Percentiles rank a stretch among this genome's conserved stretches.
These are phyloP conservation scores for Penicillium simplicissimum DNA, from an alignment of 495 filamentous ascomycete genomes.

Conservation along the genomic window DNA sequence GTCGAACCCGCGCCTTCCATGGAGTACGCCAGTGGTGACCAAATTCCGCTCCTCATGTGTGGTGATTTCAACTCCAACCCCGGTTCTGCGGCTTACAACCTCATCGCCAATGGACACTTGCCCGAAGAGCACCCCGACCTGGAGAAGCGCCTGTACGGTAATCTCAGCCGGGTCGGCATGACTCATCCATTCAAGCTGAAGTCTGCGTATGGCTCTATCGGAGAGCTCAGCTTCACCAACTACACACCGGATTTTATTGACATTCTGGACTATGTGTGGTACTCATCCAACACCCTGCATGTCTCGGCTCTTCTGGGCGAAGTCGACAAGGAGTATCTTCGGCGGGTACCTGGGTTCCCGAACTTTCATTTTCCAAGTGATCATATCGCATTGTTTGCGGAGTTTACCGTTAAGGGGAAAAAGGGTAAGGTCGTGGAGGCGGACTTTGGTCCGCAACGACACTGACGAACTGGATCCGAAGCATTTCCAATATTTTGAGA, in stretches of 20 bases:
- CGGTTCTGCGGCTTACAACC: slow-evolving; percentile 83
- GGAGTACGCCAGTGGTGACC: slow-evolving; percentile 78
- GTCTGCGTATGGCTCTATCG: slow-evolving; percentile 75
- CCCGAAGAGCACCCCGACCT: slow-evolving; percentile 75
- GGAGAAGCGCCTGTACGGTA: slow-evolving; percentile 73
- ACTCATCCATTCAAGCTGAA: slow-evolving; percentile 91
- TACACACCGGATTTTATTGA: slow-evolving; percentile 89
- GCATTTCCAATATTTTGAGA: slow-evolving; percentile 45
- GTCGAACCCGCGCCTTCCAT: slow-evolving; percentile 63
- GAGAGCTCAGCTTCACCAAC: slow-evolving; percentile 92
- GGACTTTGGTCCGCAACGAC: slow-evolving; percentile 61
- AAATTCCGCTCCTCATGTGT: slow-evolving; percentile 89
- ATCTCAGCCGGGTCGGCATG: slow-evolving; percentile 88
- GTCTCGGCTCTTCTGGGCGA: slow-evolving; percentile 85
- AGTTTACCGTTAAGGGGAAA: slow-evolving; percentile 90
- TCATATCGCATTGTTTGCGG: slow-evolving; percentile 87
- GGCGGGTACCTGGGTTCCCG: slow-evolving; percentile 89
- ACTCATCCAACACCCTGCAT: slow-evolving; percentile 86
- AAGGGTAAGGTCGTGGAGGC: slow-evolving; percentile 73
- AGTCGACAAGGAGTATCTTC: slow-evolving; percentile 87
- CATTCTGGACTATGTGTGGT: slow-evolving; percentile 97
- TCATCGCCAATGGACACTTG: slow-evolving; percentile 75
- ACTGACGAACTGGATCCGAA: slow-evolving; percentile 41
- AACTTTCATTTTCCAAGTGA: slow-evolving; percentile 98
- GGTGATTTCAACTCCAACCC: slow-evolving; percentile 93